Evolutionary conservation across 2,329 filamentous ascomycete species (phyloP).

Genomic region (Fusarium equiseti): DNA sequence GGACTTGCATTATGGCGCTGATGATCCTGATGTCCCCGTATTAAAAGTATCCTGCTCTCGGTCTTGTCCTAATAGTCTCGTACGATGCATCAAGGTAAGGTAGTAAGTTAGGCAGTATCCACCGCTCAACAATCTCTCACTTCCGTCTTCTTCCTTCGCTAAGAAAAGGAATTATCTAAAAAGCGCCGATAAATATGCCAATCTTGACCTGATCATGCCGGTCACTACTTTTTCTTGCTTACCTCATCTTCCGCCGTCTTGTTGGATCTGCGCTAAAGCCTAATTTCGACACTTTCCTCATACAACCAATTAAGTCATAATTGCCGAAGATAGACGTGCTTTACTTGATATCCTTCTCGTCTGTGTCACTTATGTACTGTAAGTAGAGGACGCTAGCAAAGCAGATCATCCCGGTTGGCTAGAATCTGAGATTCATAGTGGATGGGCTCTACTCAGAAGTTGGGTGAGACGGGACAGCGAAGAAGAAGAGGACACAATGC

Average conservation of each 20-base stretch:
- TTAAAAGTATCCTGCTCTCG: constrained; percentile 16
- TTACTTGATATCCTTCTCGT: neutral
- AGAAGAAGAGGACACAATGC: neutral
- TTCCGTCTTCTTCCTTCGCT: constrained; percentile 17
- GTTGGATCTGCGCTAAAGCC: neutral
- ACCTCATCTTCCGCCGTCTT: neutral
- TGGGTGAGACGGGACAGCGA: neutral
- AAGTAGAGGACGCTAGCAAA: neutral
- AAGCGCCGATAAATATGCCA: constrained; percentile 8
- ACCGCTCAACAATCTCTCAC: constrained; percentile 20
- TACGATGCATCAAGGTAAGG: constrained; percentile 29
- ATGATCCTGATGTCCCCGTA: constrained; percentile 1
- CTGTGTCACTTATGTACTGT: neutral
- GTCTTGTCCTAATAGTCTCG: constrained; percentile 24
- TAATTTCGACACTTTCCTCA: neutral
- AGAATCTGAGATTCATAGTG: neutral
- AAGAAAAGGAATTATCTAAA: neutral
- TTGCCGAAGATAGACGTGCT: neutral
- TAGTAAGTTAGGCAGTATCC: constrained; percentile 17
- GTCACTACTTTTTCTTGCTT: neutral
- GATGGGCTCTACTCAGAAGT: neutral
- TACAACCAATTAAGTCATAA: constrained; percentile 12
- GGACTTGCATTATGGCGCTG: neutral
- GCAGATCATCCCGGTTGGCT: neutral
- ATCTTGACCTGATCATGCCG: neutral